phyloP scores from a whole-genome alignment of 1,139 yeast genomes.

The Citeromyces hawaiiensis region DNA sequence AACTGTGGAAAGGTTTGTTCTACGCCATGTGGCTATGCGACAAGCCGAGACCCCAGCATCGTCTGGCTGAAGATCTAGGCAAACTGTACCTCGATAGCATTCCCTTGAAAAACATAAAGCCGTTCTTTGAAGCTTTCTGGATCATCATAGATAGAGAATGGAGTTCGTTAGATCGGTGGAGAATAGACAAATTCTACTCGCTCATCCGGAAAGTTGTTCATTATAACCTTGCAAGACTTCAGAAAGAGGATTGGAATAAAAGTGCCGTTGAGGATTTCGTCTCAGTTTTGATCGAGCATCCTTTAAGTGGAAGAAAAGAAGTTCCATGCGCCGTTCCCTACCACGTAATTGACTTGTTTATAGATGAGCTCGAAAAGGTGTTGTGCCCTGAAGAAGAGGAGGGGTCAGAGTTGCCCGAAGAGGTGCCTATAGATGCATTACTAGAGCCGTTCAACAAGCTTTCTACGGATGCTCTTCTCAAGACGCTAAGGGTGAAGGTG shows the following conservation, averaged over 20 bases:
- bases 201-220: constrained; percentile 67
- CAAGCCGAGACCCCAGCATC: constrained; percentile 82
- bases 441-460: constrained; percentile 47
- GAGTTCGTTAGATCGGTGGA: constrained; percentile 75
- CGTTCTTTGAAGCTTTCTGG: constrained; percentile 75
- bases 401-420: constrained; percentile 16
- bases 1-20: constrained; percentile 89
- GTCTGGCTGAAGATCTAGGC: constrained; percentile 66
- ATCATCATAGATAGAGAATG: constrained; percentile 67
- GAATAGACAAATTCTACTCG: constrained; percentile 75
- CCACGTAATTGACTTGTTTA: constrained; percentile 72
- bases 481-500: constrained; percentile 55
- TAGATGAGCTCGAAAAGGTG: constrained; percentile 73
- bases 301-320: constrained; percentile 42
- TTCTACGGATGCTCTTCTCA: constrained; percentile 34
- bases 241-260: constrained; percentile 41
- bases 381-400: constrained; percentile 30
- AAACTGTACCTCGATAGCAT: constrained; percentile 35
- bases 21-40: constrained; percentile 96
- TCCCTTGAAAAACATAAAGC: constrained; percentile 24
- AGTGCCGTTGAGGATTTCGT: constrained; percentile 32
- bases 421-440: constrained; percentile 23
- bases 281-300: constrained; percentile 23
- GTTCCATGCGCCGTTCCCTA: constrained; percentile 70
- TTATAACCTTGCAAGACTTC: constrained; percentile 47